Percentiles rank a stretch among this genome's conserved stretches.
These are phyloP conservation scores for Fusarium burgessii DNA, from an alignment of 2,329 filamentous ascomycete species.

Conservation along the genomic window DNA sequence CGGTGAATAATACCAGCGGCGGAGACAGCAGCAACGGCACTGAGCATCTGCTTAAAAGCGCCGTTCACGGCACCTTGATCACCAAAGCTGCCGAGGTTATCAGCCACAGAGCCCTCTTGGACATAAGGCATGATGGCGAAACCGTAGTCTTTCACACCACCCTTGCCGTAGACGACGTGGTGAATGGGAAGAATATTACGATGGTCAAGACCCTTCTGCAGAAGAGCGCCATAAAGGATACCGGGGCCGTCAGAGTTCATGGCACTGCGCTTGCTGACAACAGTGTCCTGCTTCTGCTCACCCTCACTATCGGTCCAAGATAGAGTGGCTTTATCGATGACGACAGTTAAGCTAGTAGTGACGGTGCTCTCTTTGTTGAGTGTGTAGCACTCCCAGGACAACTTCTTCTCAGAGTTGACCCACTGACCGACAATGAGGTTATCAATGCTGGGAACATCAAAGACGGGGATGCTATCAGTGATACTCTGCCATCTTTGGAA, in stretches of 20 bases:
- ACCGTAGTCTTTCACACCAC: slow-evolving; percentile 5
- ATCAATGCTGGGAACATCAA: slow-evolving; percentile 2
- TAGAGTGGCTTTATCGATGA: slow-evolving; percentile 12
- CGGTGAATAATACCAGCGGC: slow-evolving; percentile 17
- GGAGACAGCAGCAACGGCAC: slow-evolving; percentile 13
- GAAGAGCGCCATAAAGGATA: too few species aligned
- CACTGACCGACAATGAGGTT: background rate
- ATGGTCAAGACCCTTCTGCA: background rate
- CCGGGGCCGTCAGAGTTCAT: too few species aligned
- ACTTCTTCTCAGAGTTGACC: background rate
- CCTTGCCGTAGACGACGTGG: background rate
- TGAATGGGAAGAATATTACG: slow-evolving; percentile 14
- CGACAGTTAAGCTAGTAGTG: background rate
- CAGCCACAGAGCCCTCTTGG: slow-evolving; percentile 6
- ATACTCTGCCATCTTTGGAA: slow-evolving; percentile 5
- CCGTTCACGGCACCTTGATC: slow-evolving; percentile 5
- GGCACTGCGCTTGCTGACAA: slow-evolving; percentile 19
- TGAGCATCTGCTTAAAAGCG: slow-evolving; percentile 25
- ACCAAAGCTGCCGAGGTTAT: slow-evolving; percentile 2
- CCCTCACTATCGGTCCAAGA: background rate
- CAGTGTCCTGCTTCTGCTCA: too few species aligned
- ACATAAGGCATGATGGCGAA: slow-evolving; percentile 21
- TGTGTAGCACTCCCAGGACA: slow-evolving; percentile 20
- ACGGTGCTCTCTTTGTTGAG: background rate
- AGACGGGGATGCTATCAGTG: background rate